A percentile compares a stretch with the other conserved stretches of the same genome.
These are phyloP conservation scores for Candida silvicultrix DNA, from an alignment of 805 yeast genomes.

Conservation along the genomic window DNA sequence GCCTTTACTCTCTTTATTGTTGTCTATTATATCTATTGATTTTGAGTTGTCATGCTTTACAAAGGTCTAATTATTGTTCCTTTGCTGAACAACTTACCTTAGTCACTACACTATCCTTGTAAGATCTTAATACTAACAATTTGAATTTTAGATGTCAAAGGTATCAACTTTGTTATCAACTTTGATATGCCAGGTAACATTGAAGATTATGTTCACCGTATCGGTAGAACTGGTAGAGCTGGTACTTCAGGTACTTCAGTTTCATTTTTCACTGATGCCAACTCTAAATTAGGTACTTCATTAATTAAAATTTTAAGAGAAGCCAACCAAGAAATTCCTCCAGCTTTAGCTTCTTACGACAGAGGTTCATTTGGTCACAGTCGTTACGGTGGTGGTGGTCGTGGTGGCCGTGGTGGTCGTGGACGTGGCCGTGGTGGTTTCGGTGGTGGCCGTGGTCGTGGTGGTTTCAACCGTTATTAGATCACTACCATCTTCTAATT, in stretches of 20 bases:
- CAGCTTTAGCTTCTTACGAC: constrained; percentile 69
- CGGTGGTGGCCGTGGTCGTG: constrained; percentile 24
- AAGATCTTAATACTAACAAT: constrained; percentile 23
- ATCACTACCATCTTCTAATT: background rate
- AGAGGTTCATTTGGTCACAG: constrained; percentile 34
- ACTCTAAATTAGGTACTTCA: constrained; percentile 84
- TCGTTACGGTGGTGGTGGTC: constrained; percentile 57
- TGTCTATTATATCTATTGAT: background rate
- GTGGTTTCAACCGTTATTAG: constrained; percentile 8
- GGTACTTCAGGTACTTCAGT: constrained; percentile 95
- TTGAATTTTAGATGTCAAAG: constrained; percentile 78
- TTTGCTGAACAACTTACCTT: background rate
- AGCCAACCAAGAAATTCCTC: constrained; percentile 89
- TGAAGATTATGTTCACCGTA: constrained; percentile 98
- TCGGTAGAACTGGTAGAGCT: constrained; percentile 96
- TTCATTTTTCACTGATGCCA: constrained; percentile 85
- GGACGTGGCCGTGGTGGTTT: constrained; percentile 30
- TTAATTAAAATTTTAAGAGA: constrained; percentile 86
- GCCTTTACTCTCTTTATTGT: background rate
- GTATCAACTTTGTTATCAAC: constrained; percentile 89
- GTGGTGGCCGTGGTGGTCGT: constrained; percentile 36
- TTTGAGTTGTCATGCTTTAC: background rate
- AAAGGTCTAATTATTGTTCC: background rate
- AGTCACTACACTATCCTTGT: too few relatives aligned
- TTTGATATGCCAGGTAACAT: constrained; percentile 97